Conservation (phyloP, 371 early-diverging fungal genomes). For the Lichtheimia ornata region DNA sequence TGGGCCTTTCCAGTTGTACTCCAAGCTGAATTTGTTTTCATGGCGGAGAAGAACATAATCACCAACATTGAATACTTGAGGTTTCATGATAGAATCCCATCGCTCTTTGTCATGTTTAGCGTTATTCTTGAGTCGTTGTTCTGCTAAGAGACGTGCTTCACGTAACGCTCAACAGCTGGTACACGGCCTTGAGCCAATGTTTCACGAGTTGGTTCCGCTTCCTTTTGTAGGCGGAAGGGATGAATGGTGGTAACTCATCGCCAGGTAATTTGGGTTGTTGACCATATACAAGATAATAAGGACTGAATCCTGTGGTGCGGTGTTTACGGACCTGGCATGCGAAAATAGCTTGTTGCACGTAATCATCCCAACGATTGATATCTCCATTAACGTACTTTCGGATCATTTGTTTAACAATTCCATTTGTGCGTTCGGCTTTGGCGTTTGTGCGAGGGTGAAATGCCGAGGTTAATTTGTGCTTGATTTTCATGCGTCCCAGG, state of each 20-base stretch:
- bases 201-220: too few relatives aligned
- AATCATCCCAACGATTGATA: conserved; percentile 16
- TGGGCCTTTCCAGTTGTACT: conserved; percentile 18
- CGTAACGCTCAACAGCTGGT: background rate
- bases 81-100: conserved; percentile 19
- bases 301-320: conserved; percentile 12
- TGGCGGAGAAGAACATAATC: conserved; percentile 14
- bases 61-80: conserved; percentile 10
- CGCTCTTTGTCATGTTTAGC: conserved; percentile 18
- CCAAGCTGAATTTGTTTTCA: conserved; percentile 9
- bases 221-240: too few relatives aligned
- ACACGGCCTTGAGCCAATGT: background rate
- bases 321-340: conserved; percentile 18
- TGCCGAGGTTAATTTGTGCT: conserved; percentile 23
- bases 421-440: conserved; percentile 24
- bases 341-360: conserved; percentile 15
- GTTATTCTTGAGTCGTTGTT: conserved; percentile 9
- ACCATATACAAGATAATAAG: conserved; percentile 21
- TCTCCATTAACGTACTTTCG: conserved; percentile 13
- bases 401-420: conserved; percentile 15
- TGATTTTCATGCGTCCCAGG: background rate
- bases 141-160: conserved; percentile 16
- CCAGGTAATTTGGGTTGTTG: conserved; percentile 19
- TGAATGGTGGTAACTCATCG: conserved; percentile 4
- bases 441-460: conserved; percentile 24